A percentile compares a stretch with the other conserved stretches of the same genome.
Conservation (phyloP, 2,329 filamentous ascomycete genomes). For the Helotiales sp. region DNA sequence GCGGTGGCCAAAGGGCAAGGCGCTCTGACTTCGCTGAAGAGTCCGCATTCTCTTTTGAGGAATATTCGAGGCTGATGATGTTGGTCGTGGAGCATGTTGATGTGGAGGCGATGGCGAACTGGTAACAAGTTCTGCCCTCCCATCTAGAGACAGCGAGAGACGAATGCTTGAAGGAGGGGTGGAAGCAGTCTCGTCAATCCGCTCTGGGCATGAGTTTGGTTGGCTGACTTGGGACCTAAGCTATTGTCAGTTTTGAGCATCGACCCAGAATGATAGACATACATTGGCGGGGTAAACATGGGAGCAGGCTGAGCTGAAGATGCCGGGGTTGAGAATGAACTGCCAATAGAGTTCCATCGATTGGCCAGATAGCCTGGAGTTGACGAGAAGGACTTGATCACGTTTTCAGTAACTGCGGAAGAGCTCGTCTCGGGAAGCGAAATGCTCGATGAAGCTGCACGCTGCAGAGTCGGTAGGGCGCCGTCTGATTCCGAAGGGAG, state of each 20-base stretch:
- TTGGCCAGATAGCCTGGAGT: slow-evolving; percentile 44
- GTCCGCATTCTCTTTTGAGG: slow-evolving; percentile 45
- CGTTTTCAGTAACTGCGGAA: slow-evolving; percentile 17
- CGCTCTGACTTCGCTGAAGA: slow-evolving; percentile 71
- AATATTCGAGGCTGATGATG: slow-evolving; percentile 45
- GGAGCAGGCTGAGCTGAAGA: slow-evolving; percentile 34
- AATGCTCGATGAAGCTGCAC: slow-evolving; percentile 11
- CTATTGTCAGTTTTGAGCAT: slow-evolving; percentile 6
- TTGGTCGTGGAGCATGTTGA: slow-evolving; percentile 49
- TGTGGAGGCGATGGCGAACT: slow-evolving; percentile 66
- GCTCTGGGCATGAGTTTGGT: slow-evolving; percentile 33
- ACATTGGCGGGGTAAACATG: slow-evolving; percentile 46
- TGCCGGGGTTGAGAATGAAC: slow-evolving; percentile 51
- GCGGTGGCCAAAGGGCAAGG: slow-evolving; percentile 58
- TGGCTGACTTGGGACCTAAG: slow-evolving; percentile 25
- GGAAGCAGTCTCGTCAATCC: slow-evolving; percentile 23
- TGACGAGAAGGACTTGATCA: slow-evolving; percentile 32
- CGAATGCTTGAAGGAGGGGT: slow-evolving; percentile 51
- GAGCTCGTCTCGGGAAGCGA: slow-evolving; percentile 17
- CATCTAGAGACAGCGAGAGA: slow-evolving; percentile 81
- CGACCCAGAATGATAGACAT: slow-evolving; percentile 24
- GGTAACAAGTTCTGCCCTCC: slow-evolving; percentile 82
- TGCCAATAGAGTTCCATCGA: slow-evolving; percentile 52
- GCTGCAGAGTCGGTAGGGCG: slow-evolving; percentile 8
- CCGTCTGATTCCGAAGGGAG: not conserved